These are phyloP conservation scores for Nakataea oryzae DNA, from an alignment of 2,329 filamentous ascomycete genomes.

Conservation along the genomic window DNA sequence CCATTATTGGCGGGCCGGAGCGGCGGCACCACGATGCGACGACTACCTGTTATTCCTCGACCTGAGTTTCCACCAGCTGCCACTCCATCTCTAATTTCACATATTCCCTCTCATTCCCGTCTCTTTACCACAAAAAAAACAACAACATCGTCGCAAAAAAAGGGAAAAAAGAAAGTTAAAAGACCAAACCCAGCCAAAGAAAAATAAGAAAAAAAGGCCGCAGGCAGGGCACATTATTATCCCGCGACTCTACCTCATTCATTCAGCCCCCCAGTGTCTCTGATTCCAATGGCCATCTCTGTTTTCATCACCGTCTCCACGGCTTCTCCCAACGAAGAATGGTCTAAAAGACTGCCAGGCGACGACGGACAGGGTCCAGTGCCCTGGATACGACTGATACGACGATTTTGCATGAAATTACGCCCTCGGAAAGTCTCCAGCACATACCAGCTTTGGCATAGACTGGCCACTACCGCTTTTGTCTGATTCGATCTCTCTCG, in stretches of 20 bases:
- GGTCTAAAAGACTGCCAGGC: neutral
- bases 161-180: slow-evolving; percentile 1
- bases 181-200: too few relatives aligned
- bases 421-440: neutral
- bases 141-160: neutral
- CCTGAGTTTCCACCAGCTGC: neutral
- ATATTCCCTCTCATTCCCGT: neutral
- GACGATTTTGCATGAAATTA: neutral
- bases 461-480: neutral
- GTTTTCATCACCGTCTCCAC: neutral
- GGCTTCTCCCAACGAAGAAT: neutral
- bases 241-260: neutral
- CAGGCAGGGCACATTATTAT: neutral
- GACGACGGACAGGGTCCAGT: neutral
- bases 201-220: neutral
- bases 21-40: slow-evolving; percentile 3
- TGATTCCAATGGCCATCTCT: neutral
- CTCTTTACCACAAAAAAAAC: neutral
- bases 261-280: neutral
- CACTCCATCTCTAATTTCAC: neutral
- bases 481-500: neutral
- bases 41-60: slow-evolving; percentile 7
- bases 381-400: neutral
- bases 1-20: slow-evolving; percentile 26
- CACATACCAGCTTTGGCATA: neutral